These are phyloP conservation scores for Austroboletus niveus DNA, from an alignment of 1,284 basidiomycete genomes.

Conservation along the genomic window DNA sequence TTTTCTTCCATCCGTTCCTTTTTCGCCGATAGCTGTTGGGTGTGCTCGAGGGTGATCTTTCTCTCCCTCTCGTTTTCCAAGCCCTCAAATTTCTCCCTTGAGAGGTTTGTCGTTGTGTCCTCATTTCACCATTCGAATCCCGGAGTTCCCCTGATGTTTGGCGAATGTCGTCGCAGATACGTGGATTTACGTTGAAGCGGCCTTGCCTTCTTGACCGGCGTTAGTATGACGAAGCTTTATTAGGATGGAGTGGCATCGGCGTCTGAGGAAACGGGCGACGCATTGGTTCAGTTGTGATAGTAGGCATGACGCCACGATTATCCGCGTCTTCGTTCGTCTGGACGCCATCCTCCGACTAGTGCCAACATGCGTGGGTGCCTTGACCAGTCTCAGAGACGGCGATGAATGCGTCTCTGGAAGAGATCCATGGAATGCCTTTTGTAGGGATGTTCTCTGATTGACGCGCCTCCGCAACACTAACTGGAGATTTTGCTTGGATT, in stretches of 20 bases:
- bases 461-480: background rate
- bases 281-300: background rate
- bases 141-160: conserved; percentile 11
- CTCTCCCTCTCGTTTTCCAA: conserved; percentile 16
- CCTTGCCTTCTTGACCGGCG: conserved; percentile 29
- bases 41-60: conserved; percentile 17
- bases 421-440: conserved; percentile 15
- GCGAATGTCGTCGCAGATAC: conserved; percentile 28
- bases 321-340: conserved; percentile 10
- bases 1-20: conserved; percentile 7
- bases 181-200: conserved; percentile 25
- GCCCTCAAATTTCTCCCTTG: conserved; percentile 21
- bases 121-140: conserved; percentile 10
- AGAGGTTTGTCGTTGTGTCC: conserved; percentile 22
- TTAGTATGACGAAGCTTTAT: conserved; percentile 28
- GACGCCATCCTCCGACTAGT: conserved; percentile 9
- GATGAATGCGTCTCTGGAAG: conserved; percentile 18
- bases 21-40: conserved; percentile 20
- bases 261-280: conserved; percentile 23
- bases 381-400: conserved; percentile 23
- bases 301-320: conserved; percentile 13
- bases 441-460: background rate
- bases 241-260: conserved; percentile 19
- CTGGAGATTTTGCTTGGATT: background rate
- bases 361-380: conserved; percentile 21